Evolutionary conservation across 2,329 filamentous ascomycete species (phyloP).

Genomic region (Akanthomyces lecanii): DNA sequence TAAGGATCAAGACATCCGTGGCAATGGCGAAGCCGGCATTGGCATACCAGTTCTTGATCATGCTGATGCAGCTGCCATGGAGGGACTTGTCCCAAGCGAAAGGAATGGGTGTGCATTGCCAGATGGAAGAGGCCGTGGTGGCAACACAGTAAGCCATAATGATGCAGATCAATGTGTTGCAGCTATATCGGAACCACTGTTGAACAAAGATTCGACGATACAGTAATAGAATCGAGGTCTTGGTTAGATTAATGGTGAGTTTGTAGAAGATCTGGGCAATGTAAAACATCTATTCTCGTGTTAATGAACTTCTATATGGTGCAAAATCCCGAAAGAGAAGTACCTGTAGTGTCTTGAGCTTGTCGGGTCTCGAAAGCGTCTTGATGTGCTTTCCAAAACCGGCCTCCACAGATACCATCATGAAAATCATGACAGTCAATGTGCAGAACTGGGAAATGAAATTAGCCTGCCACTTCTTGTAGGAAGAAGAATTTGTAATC

Average conservation of each 20-base stretch:
- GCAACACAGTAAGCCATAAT: conserved; percentile 43
- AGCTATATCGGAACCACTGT: conserved; percentile 41
- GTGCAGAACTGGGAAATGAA: conserved; percentile 30
- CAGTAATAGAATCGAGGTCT: conserved; percentile 48
- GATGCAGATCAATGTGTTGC: conserved; percentile 37
- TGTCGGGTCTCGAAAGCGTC: conserved; percentile 31
- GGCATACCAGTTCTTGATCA: conserved; percentile 45
- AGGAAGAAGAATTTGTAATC: conserved; percentile 2
- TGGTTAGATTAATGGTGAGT: conserved; percentile 49
- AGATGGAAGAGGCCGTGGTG: conserved; percentile 42
- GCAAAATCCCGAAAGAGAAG: not conserved
- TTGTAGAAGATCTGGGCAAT: conserved; percentile 52
- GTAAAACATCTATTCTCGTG: conserved; percentile 41
- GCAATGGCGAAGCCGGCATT: conserved; percentile 45
- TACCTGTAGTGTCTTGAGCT: conserved; percentile 35
- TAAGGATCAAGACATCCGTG: conserved; percentile 43
- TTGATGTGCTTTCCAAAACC: conserved; percentile 41
- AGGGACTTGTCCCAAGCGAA: conserved; percentile 43
- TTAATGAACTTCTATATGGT: not conserved
- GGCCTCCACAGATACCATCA: conserved; percentile 38
- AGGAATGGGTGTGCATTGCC: conserved; percentile 46
- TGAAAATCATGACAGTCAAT: conserved; percentile 33
- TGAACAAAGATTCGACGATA: conserved; percentile 52
- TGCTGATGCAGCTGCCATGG: conserved; percentile 41
- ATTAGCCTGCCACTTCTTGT: not conserved